These are phyloP conservation scores for Colletotrichum sansevieriae DNA, from an alignment of 2,329 filamentous ascomycete genomes.

Conservation along the genomic window DNA sequence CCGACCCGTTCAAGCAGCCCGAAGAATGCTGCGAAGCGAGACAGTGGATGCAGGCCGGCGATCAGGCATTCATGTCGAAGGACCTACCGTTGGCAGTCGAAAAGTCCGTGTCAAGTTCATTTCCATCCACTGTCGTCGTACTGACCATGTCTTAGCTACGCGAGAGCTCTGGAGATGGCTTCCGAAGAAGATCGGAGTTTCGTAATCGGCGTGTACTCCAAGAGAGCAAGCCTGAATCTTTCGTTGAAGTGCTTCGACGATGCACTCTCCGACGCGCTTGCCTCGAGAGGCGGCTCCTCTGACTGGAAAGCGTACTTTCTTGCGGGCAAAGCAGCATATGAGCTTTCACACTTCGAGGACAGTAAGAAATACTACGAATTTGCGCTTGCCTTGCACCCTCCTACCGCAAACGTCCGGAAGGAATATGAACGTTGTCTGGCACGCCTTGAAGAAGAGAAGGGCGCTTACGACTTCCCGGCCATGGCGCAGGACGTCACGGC, in stretches of 20 bases:
- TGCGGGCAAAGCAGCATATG: slow-evolving; percentile 52
- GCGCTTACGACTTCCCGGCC: slow-evolving; percentile 40
- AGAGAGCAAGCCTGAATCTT: slow-evolving; percentile 51
- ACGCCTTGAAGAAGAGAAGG: slow-evolving; percentile 34
- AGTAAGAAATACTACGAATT: slow-evolving; percentile 45
- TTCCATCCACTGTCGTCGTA: too few relatives aligned
- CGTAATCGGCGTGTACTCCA: slow-evolving; percentile 46
- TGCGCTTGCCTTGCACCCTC: slow-evolving; percentile 45
- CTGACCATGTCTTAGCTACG: slow-evolving; percentile 46
- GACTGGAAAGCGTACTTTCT: slow-evolving; percentile 53
- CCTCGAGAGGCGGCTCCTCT: slow-evolving; percentile 42
- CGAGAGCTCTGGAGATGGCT: slow-evolving; percentile 49
- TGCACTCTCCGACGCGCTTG: slow-evolving; percentile 50
- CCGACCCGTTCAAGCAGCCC: slow-evolving; percentile 27
- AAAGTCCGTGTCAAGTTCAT: slow-evolving; percentile 44
- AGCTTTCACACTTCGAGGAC: slow-evolving; percentile 48
- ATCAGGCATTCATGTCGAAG: slow-evolving; percentile 46
- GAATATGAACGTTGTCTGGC: slow-evolving; percentile 41
- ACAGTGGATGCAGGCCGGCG: slow-evolving; percentile 42
- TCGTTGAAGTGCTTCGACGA: slow-evolving; percentile 50
- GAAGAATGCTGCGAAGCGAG: slow-evolving; percentile 29
- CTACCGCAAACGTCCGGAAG: slow-evolving; percentile 41
- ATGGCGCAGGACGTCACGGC: slow-evolving; percentile 39
- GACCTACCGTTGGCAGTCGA: slow-evolving; percentile 50
- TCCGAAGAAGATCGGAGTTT: slow-evolving; percentile 40